Conservation (phyloP, 2,329 filamentous ascomycete genomes). For the Fusarium sp. region DNA sequence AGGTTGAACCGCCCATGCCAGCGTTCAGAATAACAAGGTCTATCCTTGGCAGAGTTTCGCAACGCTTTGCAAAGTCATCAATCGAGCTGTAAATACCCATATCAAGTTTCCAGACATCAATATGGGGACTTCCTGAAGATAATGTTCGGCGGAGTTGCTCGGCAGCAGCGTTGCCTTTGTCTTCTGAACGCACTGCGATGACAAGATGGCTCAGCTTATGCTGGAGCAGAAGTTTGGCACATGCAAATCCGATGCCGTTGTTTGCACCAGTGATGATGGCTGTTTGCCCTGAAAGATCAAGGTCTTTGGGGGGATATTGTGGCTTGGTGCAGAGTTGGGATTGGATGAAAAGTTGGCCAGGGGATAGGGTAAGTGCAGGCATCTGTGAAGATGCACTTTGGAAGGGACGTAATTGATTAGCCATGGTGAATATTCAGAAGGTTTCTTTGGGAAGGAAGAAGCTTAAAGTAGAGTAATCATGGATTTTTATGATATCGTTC, state of each 20-base stretch:
- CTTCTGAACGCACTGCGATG: background rate
- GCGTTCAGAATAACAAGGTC: conserved; percentile 1
- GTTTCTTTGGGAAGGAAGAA: rapidly evolving
- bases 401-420: background rate
- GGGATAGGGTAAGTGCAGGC: background rate
- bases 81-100: background rate
- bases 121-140: rapidly evolving
- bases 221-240: background rate
- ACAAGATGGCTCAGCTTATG: background rate
- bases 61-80: background rate
- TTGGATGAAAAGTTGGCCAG: background rate
- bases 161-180: background rate
- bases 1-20: background rate
- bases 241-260: background rate
- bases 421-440: background rate
- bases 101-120: background rate
- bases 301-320: background rate
- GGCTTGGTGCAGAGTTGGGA: background rate
- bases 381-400: background rate
- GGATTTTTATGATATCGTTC: rapidly evolving
- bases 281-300: background rate
- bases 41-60: background rate
- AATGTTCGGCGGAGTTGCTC: background rate
- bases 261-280: background rate
- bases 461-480: rapidly evolving